Evolutionary conservation across 768 basidiomycete genomes (phyloP).

Genomic region (Termitomyces sp.): DNA sequence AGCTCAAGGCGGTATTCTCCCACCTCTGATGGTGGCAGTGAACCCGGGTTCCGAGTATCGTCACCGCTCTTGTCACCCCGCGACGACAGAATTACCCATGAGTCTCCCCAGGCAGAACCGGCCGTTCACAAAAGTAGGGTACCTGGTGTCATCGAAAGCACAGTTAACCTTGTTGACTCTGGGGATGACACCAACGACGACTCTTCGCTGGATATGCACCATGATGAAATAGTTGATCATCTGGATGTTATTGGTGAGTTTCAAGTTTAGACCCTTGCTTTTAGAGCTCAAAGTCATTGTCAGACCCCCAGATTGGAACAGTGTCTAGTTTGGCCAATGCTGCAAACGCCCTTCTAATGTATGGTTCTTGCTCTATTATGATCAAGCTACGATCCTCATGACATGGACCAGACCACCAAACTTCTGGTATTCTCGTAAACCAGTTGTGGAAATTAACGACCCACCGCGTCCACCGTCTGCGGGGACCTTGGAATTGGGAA

Average conservation of each 20-base stretch:
- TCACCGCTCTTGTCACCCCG: constrained; percentile 16
- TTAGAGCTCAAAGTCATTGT: background rate
- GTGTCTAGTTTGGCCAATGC: constrained; percentile 76
- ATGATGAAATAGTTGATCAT: constrained; percentile 81
- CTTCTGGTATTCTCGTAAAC: constrained; percentile 66
- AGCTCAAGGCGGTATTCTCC: constrained; percentile 11
- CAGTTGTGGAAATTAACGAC: constrained; percentile 55
- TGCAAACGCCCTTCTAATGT: constrained; percentile 77
- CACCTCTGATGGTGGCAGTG: constrained; percentile 4
- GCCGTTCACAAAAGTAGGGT: constrained; percentile 30
- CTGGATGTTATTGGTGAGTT: constrained; percentile 73
- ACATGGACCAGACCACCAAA: constrained; percentile 54
- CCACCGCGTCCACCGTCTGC: constrained; percentile 28
- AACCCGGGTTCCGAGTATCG: background rate
- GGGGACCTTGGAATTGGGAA: constrained; percentile 27
- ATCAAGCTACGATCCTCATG: background rate
- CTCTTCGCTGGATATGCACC: constrained; percentile 41
- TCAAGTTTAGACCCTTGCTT: background rate
- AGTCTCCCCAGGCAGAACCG: constrained; percentile 40
- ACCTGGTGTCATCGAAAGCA: constrained; percentile 42
- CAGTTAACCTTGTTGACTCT: constrained; percentile 27
- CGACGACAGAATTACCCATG: constrained; percentile 27
- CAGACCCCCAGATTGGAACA: constrained; percentile 73
- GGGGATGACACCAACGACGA: constrained; percentile 7
- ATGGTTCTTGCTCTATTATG: background rate